A percentile compares a stretch with the other conserved stretches of the same genome.
These are phyloP conservation scores for Chaetomium sp. DNA, from an alignment of 2,329 filamentous ascomycete genomes.

Conservation along the genomic window DNA sequence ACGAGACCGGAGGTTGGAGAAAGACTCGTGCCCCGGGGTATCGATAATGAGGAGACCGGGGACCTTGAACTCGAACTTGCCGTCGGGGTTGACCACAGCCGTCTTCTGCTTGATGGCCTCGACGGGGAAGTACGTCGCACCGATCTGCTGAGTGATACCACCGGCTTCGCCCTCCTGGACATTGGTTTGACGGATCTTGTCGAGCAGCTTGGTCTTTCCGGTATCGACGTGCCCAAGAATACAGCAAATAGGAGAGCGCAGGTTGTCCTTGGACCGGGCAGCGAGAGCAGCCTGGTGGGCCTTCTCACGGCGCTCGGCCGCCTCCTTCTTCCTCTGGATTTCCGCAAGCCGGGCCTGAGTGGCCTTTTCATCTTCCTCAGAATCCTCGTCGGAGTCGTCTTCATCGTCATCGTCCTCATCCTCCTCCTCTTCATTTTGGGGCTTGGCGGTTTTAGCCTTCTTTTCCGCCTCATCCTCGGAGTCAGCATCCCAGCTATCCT, in stretches of 20 bases:
- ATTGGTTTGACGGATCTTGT: slow-evolving; percentile 98
- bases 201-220: slow-evolving; percentile 97
- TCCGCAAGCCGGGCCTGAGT: slow-evolving; percentile 68
- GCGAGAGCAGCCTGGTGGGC: slow-evolving; percentile 87
- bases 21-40: slow-evolving; percentile 99
- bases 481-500: slow-evolving; percentile 92
- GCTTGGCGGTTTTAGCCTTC: slow-evolving; percentile 28
- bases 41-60: slow-evolving; percentile 95
- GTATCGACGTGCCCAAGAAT: slow-evolving; percentile 99
- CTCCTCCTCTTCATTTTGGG: slow-evolving; percentile 28
- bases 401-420: slow-evolving; percentile 63
- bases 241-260: slow-evolving; percentile 97
- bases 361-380: slow-evolving; percentile 63
- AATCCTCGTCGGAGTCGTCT: slow-evolving; percentile 59
- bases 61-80: slow-evolving; percentile 91
- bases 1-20: slow-evolving; percentile 94
- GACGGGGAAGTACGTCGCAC: slow-evolving; percentile 97
- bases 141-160: slow-evolving; percentile 99
- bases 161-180: slow-evolving; percentile 98
- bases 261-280: slow-evolving; percentile 84
- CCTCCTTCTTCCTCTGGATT: slow-evolving; percentile 76
- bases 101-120: slow-evolving; percentile 92
- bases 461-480: slow-evolving; percentile 59
- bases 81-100: slow-evolving; percentile 83
- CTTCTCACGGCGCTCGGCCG: slow-evolving; percentile 79